Evolutionary conservation across 352 stramenopile genomes (phyloP), one percentile per base, ranked within the genome.

Genomic region (Blastocystis sp.): DNA sequence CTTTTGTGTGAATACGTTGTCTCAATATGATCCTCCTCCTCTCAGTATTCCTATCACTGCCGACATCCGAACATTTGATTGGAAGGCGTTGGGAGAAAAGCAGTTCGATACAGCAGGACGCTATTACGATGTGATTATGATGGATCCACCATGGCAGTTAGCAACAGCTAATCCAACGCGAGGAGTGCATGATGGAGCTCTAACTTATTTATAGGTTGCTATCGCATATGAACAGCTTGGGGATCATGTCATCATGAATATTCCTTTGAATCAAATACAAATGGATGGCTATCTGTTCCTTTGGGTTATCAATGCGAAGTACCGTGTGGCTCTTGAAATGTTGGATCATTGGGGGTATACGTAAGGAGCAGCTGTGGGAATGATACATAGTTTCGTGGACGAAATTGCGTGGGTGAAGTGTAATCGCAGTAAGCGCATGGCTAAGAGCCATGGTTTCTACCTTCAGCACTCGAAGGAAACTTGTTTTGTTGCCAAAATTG

Each of bases 221-320:
- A 90, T 92, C 48, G 90, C 89, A 22, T 92, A 92, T 73, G 53
- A 91, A 40, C 90, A 92, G 60, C 66, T 92, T 40, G 69, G 64
- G 0, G 90, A 91, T 58, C 59, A 80, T 35, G 37, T 90, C 5
- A 91, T 92, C 44, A 66, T 75, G 17, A 57, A 54, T 33, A 91
- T 92, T 15, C 90, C 90, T 24, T 64, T 92, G n/a, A 54, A 64
- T 13, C 64, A 42, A 30, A 76, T 92, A 1, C 90, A 91, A 51
- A 87, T 66, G 9, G 89, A 92, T 58, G 90, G 90, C 33, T 90
- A 91, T 59, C 44, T 92, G 1, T 92, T 92, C 64, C 44, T 92
- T 33, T 92, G 90, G 90, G 90, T 92, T n/a, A 92, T 92, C 37
- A 92, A 92, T 58, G 90, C 90, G n/a, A 92, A 92, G 59, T 92